phyloP scores from a whole-genome alignment of 345 rosid genomes.

The Litchi chinensis region DNA sequence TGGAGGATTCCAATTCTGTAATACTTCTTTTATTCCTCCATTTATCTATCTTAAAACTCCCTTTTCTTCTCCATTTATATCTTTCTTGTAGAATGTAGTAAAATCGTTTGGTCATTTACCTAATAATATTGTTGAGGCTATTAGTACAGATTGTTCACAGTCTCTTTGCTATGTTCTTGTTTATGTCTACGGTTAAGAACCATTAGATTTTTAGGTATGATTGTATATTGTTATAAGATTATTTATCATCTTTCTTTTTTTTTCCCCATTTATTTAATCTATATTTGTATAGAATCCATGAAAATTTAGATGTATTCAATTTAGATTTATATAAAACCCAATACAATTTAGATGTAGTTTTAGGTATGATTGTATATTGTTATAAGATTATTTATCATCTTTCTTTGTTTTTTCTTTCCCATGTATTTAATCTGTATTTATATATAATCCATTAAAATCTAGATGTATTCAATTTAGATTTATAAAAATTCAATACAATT shows the following conservation, averaged over 20 bases:
- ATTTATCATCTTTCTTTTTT: background rate
- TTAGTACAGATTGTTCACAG: background rate
- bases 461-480: too few relatives aligned
- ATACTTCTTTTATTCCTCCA: background rate
- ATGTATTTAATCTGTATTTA: too few relatives aligned
- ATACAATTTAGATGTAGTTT: too few relatives aligned
- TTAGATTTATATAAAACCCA: too few relatives aligned
- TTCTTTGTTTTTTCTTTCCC: too few relatives aligned
- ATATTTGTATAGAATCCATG: too few relatives aligned
- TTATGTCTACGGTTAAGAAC: background rate
- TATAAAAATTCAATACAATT: too few relatives aligned
- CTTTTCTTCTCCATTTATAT: background rate
- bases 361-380: too few relatives aligned
- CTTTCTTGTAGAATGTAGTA: conserved; percentile 20
- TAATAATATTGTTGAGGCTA: background rate
- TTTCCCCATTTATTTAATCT: background rate
- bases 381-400: too few relatives aligned
- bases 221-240: background rate
- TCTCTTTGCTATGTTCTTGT: background rate
- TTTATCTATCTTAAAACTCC: conserved; percentile 11
- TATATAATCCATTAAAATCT: too few relatives aligned
- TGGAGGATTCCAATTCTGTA: conserved; percentile 9
- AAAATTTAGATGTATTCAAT: too few relatives aligned
- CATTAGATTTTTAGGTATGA: background rate
- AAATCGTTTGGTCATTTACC: conserved; percentile 19